Evolutionary conservation across 768 basidiomycete species (phyloP).

Genomic region (Hericium coralloides): DNA sequence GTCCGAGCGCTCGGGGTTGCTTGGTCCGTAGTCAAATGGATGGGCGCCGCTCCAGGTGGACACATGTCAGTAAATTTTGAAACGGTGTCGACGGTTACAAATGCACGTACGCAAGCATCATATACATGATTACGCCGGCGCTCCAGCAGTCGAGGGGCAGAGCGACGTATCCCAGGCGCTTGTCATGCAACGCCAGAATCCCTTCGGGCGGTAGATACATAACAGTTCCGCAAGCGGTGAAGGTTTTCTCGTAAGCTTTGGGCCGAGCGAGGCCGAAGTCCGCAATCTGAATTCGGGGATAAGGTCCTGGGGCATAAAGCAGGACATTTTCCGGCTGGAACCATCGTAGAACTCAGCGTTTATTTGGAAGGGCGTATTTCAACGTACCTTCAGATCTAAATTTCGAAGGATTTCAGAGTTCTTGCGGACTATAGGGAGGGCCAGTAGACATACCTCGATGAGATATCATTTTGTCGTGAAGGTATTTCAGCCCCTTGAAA

Average conservation of each 20-base stretch:
- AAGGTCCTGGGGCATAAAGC: slow-evolving; percentile 69
- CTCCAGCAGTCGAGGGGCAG: slow-evolving; percentile 94
- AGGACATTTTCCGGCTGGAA: slow-evolving; percentile 75
- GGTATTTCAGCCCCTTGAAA: slow-evolving; percentile 58
- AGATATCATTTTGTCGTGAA: slow-evolving; percentile 65
- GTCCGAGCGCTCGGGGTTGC: neutral
- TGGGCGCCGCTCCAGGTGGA: slow-evolving; percentile 48
- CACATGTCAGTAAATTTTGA: neutral
- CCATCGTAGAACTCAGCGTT: neutral
- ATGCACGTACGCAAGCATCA: slow-evolving; percentile 69
- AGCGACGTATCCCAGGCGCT: slow-evolving; percentile 62
- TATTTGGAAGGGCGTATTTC: neutral
- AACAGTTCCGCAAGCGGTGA: slow-evolving; percentile 84
- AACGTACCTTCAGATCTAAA: slow-evolving; percentile 54
- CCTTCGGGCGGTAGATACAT: slow-evolving; percentile 84
- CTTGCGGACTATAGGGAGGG: neutral
- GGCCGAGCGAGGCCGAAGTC: slow-evolving; percentile 82
- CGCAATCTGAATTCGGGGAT: slow-evolving; percentile 77
- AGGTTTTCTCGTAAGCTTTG: slow-evolving; percentile 70
- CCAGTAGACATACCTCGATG: slow-evolving; percentile 52
- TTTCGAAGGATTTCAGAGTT: neutral
- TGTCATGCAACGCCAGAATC: slow-evolving; percentile 67
- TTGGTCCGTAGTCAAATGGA: slow-evolving; percentile 58
- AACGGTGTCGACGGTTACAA: neutral
- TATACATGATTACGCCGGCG: slow-evolving; percentile 69